These are phyloP conservation scores for Canna indica DNA, from an alignment of 176 grass and related monocot genomes.

Conservation along the genomic window DNA sequence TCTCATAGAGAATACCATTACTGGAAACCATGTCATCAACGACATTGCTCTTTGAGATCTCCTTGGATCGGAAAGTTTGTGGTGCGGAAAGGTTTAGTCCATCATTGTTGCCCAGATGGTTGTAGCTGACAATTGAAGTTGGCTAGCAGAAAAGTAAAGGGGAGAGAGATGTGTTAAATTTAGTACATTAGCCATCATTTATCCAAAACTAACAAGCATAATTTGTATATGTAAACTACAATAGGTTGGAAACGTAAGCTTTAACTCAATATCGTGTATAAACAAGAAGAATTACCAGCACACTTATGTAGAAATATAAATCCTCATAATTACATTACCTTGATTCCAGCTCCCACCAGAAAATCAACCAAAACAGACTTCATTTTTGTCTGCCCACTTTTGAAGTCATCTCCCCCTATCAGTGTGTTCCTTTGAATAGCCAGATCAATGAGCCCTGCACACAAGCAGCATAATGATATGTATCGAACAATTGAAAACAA, in stretches of 20 bases:
- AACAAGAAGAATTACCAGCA: not conserved
- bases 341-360: constrained; percentile 94
- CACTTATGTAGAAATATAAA: not conserved
- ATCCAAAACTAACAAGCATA: not conserved
- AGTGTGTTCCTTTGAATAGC: constrained; percentile 77
- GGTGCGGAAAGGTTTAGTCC: constrained; percentile 93
- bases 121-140: constrained; percentile 97
- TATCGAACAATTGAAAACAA: constrained; percentile 8
- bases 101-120: constrained; percentile 92
- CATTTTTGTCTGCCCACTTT: constrained; percentile 98
- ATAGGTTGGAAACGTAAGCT: not conserved
- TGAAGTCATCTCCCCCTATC: constrained; percentile 97
- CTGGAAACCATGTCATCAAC: constrained; percentile 99
- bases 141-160: constrained; percentile 38
- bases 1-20: constrained; percentile 84
- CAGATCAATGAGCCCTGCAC: constrained; percentile 79
- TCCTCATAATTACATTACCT: constrained; percentile 27
- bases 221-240: not conserved
- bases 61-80: constrained; percentile 92
- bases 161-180: not conserved
- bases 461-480: constrained; percentile 13
- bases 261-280: not conserved
- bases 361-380: constrained; percentile 98
- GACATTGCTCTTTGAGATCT: constrained; percentile 98
- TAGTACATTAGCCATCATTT: not conserved